A percentile compares a stretch with the other conserved stretches of the same genome.
phyloP scores from a whole-genome alignment of 306 rosid genomes.

The Fagus crenata region DNA sequence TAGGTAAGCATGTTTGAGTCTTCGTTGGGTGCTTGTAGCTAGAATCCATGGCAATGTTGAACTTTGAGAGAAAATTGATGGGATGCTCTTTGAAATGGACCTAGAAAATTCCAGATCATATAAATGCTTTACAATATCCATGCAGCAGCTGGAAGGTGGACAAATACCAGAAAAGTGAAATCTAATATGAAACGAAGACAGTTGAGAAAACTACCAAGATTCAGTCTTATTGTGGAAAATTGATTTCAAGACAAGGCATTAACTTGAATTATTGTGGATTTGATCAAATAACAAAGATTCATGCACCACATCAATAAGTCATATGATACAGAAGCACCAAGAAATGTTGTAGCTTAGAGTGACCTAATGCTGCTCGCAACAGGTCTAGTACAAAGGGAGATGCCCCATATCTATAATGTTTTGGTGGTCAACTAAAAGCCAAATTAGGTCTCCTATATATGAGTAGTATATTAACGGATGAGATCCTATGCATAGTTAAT shows the following conservation, averaged over 20 bases:
- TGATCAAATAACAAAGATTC: too few species aligned
- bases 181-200: constrained; percentile 29
- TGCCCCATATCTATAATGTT: too few species aligned
- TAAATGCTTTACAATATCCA: constrained; percentile 35
- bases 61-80: constrained; percentile 27
- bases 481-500: too few species aligned
- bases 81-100: constrained; percentile 28
- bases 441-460: too few species aligned
- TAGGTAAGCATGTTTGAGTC: constrained; percentile 27
- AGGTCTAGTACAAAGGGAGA: too few species aligned
- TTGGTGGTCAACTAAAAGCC: too few species aligned
- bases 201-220: constrained; percentile 28
- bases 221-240: constrained; percentile 17
- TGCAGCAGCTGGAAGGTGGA: constrained; percentile 40
- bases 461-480: too few species aligned
- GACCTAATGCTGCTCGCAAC: too few species aligned
- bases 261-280: background rate
- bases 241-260: background rate
- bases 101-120: constrained; percentile 27
- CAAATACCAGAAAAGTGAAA: constrained; percentile 32
- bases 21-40: constrained; percentile 32
- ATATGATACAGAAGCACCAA: too few species aligned
- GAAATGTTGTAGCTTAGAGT: too few species aligned
- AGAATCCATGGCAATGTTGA: constrained; percentile 30
- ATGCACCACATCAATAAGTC: too few species aligned